phyloP scores from a whole-genome alignment of 495 filamentous ascomycete genomes.

The Xylaria curta region DNA sequence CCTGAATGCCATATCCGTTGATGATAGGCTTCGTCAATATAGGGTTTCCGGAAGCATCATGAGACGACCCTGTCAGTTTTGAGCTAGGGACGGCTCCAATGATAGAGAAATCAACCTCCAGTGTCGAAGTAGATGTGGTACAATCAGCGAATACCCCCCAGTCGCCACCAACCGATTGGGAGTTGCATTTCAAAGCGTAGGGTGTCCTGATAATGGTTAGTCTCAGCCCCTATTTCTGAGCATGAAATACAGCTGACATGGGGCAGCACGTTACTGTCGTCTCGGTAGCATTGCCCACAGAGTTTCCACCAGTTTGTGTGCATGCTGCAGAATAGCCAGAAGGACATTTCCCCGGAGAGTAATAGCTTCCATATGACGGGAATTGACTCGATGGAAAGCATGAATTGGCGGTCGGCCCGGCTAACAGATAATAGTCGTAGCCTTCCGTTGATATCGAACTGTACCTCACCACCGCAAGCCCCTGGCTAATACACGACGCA shows the following conservation, averaged over 20 bases:
- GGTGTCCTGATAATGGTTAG: neutral
- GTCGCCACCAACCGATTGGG: neutral
- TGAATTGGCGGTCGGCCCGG: neutral
- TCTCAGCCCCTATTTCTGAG: neutral
- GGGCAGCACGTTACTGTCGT: neutral
- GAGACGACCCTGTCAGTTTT: neutral
- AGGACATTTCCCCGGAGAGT: neutral
- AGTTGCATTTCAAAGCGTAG: neutral
- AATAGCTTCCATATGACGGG: neutral
- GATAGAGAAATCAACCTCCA: neutral
- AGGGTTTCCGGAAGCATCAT: neutral
- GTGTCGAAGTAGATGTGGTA: neutral
- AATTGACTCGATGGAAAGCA: constrained; percentile 1
- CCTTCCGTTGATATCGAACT: neutral
- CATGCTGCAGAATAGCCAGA: neutral
- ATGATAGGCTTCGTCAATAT: neutral
- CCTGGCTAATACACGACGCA: neutral
- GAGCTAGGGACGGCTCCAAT: neutral
- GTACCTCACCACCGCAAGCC: neutral
- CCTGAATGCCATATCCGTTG: neutral
- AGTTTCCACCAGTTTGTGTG: neutral
- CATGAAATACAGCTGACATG: neutral
- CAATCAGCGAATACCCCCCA: neutral
- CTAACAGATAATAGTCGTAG: neutral
- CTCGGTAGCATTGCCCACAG: neutral